Base-by-base conservation (phyloP, 768 basidiomycete genomes). In the Steccherinum ochraceum region DNA sequence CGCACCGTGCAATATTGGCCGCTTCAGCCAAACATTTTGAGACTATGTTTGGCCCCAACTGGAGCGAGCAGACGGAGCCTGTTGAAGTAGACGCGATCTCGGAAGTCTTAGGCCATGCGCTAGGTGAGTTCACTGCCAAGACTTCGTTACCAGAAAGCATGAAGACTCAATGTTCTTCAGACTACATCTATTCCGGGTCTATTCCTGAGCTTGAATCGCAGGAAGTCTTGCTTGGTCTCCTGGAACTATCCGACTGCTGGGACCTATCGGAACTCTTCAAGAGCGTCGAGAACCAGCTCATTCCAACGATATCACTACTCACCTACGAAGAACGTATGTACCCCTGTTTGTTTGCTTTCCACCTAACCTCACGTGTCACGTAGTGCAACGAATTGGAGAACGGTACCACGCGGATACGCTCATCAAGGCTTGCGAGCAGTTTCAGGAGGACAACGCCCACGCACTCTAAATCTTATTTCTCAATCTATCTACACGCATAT, bases 1-100 rank as follows among this genome's bases (percentile, higher is more conserved):
- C 71, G 1, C 76, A 77, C 55, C 69, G 72, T 3, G 51, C 62
- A 2, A 72, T 72, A 49, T 57, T 78, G 27, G 67, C 67, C 13
- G 69, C 60, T 20, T 53, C 56, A 49, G 67, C 65, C 53, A 56
- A 63, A 16, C 58, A 68, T 52, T 71, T 74, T 54, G 49, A 54
- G 16, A 55, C 63, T 45, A 46, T 57, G n/a, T 69, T 73, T 49
- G 60, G 57, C 13, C 64, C 56, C 21, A 55, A 48, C 4, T 65
- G 62, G 45, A 40, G 46, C 23, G 69, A 69, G 50, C 50, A 43
- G 3, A 46, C 54, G 11, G 42, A 52, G n/a, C 51, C 57, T 18
- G 18, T 21, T 35, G 30, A 35, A 4, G 16, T 62, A 5, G 12
- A 48, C 3, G 24, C 55, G 18, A 41, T 30, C 24, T 53, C 47